Evolutionary conservation across 257 asterid genomes (phyloP).

Genomic region (Linaria vulgaris): DNA sequence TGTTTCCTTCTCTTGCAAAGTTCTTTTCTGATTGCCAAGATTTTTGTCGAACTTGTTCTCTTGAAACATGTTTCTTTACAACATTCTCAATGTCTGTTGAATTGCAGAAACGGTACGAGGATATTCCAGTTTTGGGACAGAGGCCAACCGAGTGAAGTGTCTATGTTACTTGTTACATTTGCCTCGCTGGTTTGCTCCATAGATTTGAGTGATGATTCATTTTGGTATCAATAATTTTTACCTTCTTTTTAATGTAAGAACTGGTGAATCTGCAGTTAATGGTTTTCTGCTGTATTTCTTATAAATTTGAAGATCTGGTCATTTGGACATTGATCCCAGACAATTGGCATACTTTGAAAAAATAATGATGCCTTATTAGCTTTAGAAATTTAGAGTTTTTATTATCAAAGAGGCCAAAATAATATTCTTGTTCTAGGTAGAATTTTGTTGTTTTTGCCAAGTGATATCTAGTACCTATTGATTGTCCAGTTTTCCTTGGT

Average conservation of each 20-base stretch:
- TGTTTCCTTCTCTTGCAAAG: too few relatives aligned
- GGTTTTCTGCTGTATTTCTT: conserved; percentile 18
- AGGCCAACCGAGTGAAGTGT: conserved; percentile 61
- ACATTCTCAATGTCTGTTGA: background rate
- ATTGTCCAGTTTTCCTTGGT: too few relatives aligned
- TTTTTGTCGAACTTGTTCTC: background rate
- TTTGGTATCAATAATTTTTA: conserved; percentile 42
- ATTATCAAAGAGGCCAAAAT: too few relatives aligned
- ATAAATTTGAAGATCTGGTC: conserved; percentile 22
- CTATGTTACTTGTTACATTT: conserved; percentile 9
- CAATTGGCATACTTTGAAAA: conserved; percentile 12
- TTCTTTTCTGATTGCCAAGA: too few relatives aligned
- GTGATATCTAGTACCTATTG: too few relatives aligned
- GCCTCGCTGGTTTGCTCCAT: conserved; percentile 18
- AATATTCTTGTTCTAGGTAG: too few relatives aligned
- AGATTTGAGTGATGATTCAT: conserved; percentile 30
- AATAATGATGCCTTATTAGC: background rate
- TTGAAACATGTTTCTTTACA: background rate
- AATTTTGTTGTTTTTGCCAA: too few relatives aligned
- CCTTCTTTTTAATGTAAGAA: conserved; percentile 21
- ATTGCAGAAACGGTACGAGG: conserved; percentile 85
- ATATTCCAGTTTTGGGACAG: conserved; percentile 81
- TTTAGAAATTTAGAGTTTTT: background rate
- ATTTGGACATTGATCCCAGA: conserved; percentile 15
- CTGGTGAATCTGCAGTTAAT: conserved; percentile 22